Evolutionary conservation across 495 filamentous ascomycete genomes (phyloP), one percentile per base, ranked within the genome.

Genomic region (Lichenothelia convexa): DNA sequence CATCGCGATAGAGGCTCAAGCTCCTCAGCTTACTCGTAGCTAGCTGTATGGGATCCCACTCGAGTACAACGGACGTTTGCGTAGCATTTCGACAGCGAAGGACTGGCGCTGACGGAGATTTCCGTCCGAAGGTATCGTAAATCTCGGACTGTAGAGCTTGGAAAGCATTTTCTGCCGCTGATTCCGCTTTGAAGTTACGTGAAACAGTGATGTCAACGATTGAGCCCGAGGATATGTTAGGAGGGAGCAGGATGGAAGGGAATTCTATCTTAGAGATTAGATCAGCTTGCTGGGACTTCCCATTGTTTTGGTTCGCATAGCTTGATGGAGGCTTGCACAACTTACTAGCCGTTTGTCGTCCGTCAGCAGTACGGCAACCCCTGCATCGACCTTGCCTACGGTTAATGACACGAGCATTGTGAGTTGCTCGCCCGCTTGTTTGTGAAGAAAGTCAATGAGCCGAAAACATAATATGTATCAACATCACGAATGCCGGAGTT

Each of bases 371-470:
- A 97, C 91, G 32, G 89, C 91, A 48, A 97, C 85, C 57, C 89
- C 89, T 47, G 89, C 89, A 57, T 97, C 89, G 59, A 97, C 89
- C 65, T 97, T 97, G 62, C 89, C 89, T 54, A 97, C 91, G 30
- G 89, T 97, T 53, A 97, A 73, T 31, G 89, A 95, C 63, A 97
- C 77, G 46, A 97, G 64, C 91, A 95, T 97, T 16, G 45, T 71
- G 47, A 23, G 20, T 35, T n/a, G n/a, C n/a, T n/a, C n/a, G n/a
- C n/a, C n/a, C n/a, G n/a, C n/a, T n/a, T n/a, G 8, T 11, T 33
- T 8, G 8, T 33, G n/a, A 17, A 7, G 15, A 17, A 8, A n/a
- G n/a, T n/a, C n/a, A n/a, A n/a, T n/a, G n/a, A n/a, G n/a, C n/a
- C n/a, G n/a, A n/a, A n/a, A n/a, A n/a, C n/a, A n/a, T n/a, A n/a